Evolutionary conservation across 495 filamentous ascomycete genomes (phyloP).

Genomic region (Barbatosphaeria neglecta): DNA sequence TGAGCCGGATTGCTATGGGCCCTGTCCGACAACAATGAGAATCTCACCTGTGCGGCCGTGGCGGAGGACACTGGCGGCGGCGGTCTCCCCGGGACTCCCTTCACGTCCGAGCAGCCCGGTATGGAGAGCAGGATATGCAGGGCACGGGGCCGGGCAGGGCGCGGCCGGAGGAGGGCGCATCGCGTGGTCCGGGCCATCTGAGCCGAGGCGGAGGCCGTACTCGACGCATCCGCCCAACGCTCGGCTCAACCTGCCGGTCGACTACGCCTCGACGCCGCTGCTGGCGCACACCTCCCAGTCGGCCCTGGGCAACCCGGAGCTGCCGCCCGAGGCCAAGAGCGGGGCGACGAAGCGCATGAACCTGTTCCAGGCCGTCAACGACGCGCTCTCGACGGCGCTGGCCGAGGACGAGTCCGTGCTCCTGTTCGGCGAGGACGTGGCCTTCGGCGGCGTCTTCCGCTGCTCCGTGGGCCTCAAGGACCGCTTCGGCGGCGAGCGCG

Average conservation of each 20-base stretch:
- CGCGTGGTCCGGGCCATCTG: too few species aligned
- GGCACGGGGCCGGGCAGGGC: too few species aligned
- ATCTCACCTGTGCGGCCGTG: neutral
- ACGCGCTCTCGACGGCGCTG: constrained; percentile 73
- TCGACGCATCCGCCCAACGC: constrained; percentile 41
- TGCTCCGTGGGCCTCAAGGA: constrained; percentile 84
- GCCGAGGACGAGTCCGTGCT: constrained; percentile 73
- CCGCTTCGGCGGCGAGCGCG: constrained; percentile 74
- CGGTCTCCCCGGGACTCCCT: constrained; percentile 2
- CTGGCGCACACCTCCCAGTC: constrained; percentile 65
- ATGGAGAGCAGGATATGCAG: too few species aligned
- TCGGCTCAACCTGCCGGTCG: constrained; percentile 71
- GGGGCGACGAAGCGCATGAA: constrained; percentile 74
- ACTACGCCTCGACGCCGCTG: constrained; percentile 73
- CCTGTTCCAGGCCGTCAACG: constrained; percentile 85
- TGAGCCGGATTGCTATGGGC: neutral
- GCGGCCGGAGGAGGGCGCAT: too few species aligned
- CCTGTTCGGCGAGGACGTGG: constrained; percentile 92
- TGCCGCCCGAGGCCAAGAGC: constrained; percentile 50
- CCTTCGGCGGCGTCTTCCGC: constrained; percentile 93
- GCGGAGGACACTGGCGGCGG: constrained; percentile 8
- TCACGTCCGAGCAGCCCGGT: too few species aligned
- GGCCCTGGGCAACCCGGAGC: constrained; percentile 55
- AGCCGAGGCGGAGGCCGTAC: constrained; percentile 19
- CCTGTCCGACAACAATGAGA: neutral